These are phyloP conservation scores for Digitaria exilis DNA, from an alignment of 202 grass and related monocot species.

Conservation along the genomic window DNA sequence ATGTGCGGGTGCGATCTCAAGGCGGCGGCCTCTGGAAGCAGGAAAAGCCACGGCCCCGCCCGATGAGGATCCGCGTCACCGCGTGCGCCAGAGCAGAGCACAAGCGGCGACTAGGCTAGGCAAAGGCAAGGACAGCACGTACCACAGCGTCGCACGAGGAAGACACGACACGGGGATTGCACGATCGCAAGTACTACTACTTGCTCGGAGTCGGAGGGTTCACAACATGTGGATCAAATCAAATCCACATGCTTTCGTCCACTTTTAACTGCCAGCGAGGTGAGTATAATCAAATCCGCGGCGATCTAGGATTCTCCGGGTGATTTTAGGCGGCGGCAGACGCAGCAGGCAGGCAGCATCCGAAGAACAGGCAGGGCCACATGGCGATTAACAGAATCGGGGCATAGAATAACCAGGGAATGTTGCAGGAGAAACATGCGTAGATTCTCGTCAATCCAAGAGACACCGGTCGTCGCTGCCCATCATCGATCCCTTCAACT, in stretches of 20 bases:
- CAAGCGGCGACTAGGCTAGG: not conserved
- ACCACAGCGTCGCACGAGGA: too few relatives aligned
- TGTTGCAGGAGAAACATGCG: not conserved
- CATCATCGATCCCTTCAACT: not conserved
- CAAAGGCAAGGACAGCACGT: too few relatives aligned
- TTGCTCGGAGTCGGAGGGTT: too few relatives aligned
- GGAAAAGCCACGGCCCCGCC: too few relatives aligned
- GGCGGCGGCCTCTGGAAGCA: too few relatives aligned
- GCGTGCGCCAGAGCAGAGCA: not conserved
- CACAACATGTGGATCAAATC: too few relatives aligned
- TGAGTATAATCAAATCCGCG: not conserved
- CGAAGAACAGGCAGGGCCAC: not conserved
- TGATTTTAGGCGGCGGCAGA: too few relatives aligned
- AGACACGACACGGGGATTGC: not conserved
- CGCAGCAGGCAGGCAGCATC: not conserved
- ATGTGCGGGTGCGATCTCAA: too few relatives aligned
- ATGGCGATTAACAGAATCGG: not conserved
- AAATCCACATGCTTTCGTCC: not conserved
- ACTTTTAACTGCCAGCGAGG: not conserved
- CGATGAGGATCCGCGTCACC: not conserved
- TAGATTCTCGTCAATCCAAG: not conserved
- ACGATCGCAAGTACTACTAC: not conserved
- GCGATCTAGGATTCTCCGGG: constrained; percentile 2
- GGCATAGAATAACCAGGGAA: not conserved
- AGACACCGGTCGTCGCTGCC: not conserved